Base-by-base conservation (phyloP, 73 alveolate species). In the Breviolum minutum region DNA sequence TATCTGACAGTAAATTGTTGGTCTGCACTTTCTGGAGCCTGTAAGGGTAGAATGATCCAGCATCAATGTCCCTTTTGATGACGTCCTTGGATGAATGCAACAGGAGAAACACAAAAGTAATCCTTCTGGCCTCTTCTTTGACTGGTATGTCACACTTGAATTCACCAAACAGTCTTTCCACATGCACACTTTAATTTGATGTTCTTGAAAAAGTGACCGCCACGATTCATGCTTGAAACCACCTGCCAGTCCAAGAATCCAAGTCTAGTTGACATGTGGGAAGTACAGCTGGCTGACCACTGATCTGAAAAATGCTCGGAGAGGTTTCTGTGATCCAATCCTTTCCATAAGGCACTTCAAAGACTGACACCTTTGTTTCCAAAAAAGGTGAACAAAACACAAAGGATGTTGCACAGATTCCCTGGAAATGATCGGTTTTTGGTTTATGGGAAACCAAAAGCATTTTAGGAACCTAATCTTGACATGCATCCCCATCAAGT, bases 261-360 rank as follows among this genome's bases (percentile, higher is more conserved):
- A 79, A 40, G 66, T 79, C 87, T 14, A 40, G 20, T 8, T 79
- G 87, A n/a, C 87, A 79, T 11, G 87, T 79, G 16, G 30, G 30
- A 12, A 79, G 87, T 26, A 79, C 87, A 9, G 87, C 87, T 29
- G 87, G 87, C 87, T 40, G 68, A 79, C 48, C 87, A 19, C 87
- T 64, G 17, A 79, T 30, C 68, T 64, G 87, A 40, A 32, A 79
- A 64, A 79, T 27, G 61, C 13, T 26, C 8, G 87, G 87, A 63
- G 8, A 27, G 48, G 87, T 64, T 10, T 79, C 87, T 26, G 87
- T 79, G 87, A 79, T 64, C 87, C 87, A 79, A 12, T 40, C 87
- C 9, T 64, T 40, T 14, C 14, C 30, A 13, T 76, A 54, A 76
- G 85, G 85, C 85, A 76, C 85, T 27, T n/a, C 20, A 27, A 76